Evolutionary conservation across 2,329 filamentous ascomycete genomes (phyloP), one percentile per base, ranked within the genome.

Genomic region (Trichocomaceae sp.): DNA sequence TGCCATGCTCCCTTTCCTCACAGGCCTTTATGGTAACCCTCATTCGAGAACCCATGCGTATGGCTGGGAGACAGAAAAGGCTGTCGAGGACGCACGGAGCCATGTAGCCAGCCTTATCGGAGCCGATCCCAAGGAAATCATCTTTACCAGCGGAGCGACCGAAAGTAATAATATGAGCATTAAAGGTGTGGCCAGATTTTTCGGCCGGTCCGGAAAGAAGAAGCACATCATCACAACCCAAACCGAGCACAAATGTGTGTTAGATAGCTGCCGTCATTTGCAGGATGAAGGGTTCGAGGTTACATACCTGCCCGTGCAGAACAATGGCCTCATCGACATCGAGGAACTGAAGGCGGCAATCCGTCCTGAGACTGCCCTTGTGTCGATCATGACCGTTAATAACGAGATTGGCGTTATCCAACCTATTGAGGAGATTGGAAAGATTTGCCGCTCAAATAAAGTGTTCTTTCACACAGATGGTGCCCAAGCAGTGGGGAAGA

Each of bases 161-260:
- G 93, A 99, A 77, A 96, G 90, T 69, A 99, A 99, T 75, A 99
- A 99, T 67, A 99, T 99, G 93, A 96, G 90, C 73, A 90, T 99
- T 77, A 99, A 99, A 77, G 93, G 93, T 60, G 92, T 99, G 8
- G 91, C 93, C 19, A 83, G 92, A 60, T 99, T 99, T 76, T 96
- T 96, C 70, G 90, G 90, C 61, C 84, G 89, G 56, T 85, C 83
- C 2, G 91, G 90, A 64, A 96, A 96, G 83, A 97, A 97, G 84
- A 96, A 88, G 76, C 93, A 99, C 73, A 92, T 99, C 67, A 90
- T 99, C 72, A 99, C 93, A 22, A 90, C 85, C 39, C 93, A 97
- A 76, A 99, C 93, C 0, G 93, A 99, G 75, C 93, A 99, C 80
- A 99, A 99, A 77, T 99, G 93, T 73, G 93, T 99, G 15, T 80